Base-by-base conservation (phyloP, 176 grass and related monocot species). In the Carex pumila region DNA sequence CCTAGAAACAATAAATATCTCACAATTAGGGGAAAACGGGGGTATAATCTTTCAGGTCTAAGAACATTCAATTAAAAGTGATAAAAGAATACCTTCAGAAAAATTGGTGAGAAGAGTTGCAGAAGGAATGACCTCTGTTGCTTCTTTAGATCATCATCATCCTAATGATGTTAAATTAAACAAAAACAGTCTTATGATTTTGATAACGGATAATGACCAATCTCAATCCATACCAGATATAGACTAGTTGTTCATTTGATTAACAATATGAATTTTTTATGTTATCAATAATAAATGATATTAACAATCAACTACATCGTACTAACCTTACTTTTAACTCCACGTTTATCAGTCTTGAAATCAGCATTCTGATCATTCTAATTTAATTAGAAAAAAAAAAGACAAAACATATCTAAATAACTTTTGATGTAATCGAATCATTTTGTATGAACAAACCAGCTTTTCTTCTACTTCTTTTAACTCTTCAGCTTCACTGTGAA, bases 21-120 rank as follows among this genome's bases (percentile, higher is more conserved):
- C 73, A 78, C 25, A 11, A 57, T 71, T 56, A 78, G 25, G 14
- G 29, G 15, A 78, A 54, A 76, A 76, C 10, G 12, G 37, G 37
- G 37, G 37, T 4, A 7, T 77, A 4, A 56, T 12, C 22, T 32
- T 14, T 78, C 5, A 57, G 21, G 13, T 57, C 32, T 36, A 57
- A 57, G 52, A 32, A 55, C 73, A 9, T 13, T 34, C 12, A 22
- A 53, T 39, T 66, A 12, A 12, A 88, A 71, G 58, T 64, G 15
- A 81, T 78, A 69, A 75, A 82, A 81, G 43, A 36, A 15, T 83
- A 99, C 97, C 97, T 99, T 99, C 32, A 99, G 78, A 84, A 99
- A 99, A 81, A 99, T 96, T 22, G 97, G 97, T 47, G 97, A 99
- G 81, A 99, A 96, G 71, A 99, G 89, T 68, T 92, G 97, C 81